Percentiles rank a stretch among this genome's conserved stretches.
phyloP scores from a whole-genome alignment of 2,329 filamentous ascomycete species.

The Penicillium corylophilum region DNA sequence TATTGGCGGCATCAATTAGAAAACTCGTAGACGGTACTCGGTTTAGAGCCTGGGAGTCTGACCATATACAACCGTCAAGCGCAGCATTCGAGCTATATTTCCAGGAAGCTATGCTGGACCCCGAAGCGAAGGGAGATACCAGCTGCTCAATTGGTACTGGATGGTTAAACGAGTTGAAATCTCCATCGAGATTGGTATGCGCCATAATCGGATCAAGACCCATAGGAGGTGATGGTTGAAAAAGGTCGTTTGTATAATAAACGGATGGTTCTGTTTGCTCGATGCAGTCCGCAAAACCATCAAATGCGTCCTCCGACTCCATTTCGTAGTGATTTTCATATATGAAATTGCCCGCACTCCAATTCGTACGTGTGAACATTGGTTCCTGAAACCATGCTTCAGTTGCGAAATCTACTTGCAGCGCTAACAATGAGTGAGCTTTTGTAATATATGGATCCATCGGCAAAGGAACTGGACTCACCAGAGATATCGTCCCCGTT shows the following conservation, averaged over 20 bases:
- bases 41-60: slow-evolving; percentile 3
- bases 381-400: slow-evolving; percentile 33
- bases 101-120: background rate
- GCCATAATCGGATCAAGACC: background rate
- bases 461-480: background rate
- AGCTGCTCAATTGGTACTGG: background rate
- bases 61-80: background rate
- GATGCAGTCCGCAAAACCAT: background rate
- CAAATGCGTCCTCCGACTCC: slow-evolving; percentile 3
- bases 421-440: background rate
- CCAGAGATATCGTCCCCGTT: background rate
- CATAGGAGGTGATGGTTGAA: background rate
- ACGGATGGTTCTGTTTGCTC: background rate
- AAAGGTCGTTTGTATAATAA: background rate
- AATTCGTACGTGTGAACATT: slow-evolving; percentile 15
- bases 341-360: background rate
- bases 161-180: background rate
- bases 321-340: slow-evolving; percentile 4
- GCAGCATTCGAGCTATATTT: background rate
- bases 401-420: slow-evolving; percentile 21
- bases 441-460: too few relatives aligned
- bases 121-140: background rate
- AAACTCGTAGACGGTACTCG: background rate
- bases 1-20: background rate
- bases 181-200: background rate